Base-by-base conservation (phyloP, 805 yeast species). In the Yamadazyma sp. region DNA sequence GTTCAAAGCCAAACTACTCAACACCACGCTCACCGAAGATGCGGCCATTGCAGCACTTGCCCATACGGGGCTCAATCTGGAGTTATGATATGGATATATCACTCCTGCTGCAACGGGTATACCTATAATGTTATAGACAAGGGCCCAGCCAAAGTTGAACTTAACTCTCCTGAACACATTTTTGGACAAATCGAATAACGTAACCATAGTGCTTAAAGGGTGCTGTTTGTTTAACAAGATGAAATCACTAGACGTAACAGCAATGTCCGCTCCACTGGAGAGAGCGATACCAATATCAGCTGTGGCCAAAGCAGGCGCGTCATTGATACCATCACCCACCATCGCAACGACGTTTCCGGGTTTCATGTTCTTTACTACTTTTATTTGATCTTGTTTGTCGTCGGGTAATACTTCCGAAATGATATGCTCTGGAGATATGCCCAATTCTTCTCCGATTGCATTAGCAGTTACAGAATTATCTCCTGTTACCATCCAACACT, bases 291-390 rank as follows among this genome's bases (percentile, higher is more conserved):
- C 93, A 14, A 85, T 80, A 59, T 83, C 87, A 0, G 93, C 87
- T 1, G 75, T 64, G 3, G 88, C 75, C 35, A 85, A 62, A 0
- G 93, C 87, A 1, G 91, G 91, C 0, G 93, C 88, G 57, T 85
- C 93, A 54, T 84, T 85, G 22, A 84, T 78, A 14, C 93, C 93
- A 50, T 84, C 93, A 7, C 93, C 93, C 6, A 84, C 81, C 90
- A 84, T 83, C 0, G 87, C 89, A 3, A 80, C 82, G 15, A 63
- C 59, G 3, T 52, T 51, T 1, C 51, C 53, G 3, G 54, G 49
- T 11, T 52, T 44, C 7, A 44, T 28, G 27, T 60, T 53, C 50
- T 80, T 82, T 9, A 84, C 65, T 70, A 73, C 66, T 44, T 70
- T 64, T 25, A 84, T 64, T 50, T 77, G 73, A 17, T 67, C 72